Conservation (phyloP, 1,284 basidiomycete species). For the Naganishia liquefaciens region DNA sequence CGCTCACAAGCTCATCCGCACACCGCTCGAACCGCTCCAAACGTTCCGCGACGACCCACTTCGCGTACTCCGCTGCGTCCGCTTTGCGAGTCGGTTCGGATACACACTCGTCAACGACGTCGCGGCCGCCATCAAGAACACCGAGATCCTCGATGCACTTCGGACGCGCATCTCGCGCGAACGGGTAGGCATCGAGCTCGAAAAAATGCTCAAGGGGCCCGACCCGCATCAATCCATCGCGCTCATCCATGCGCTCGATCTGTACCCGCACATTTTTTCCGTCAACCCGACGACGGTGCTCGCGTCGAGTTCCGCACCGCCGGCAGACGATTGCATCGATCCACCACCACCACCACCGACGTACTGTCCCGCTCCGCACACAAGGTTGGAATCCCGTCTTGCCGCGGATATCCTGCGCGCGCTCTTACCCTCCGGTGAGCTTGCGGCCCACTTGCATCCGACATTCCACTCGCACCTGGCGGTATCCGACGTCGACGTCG, state of each 20-base stretch:
- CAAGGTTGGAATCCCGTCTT: conserved; percentile 18
- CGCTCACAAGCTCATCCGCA: conserved; percentile 75
- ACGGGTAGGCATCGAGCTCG: conserved; percentile 82
- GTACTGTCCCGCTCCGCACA: conserved; percentile 38
- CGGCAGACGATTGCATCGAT: not conserved
- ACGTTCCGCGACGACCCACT: conserved; percentile 96
- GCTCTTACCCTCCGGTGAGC: conserved; percentile 33
- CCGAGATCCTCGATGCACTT: conserved; percentile 70
- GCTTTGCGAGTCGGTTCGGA: conserved; percentile 88
- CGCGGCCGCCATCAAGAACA: conserved; percentile 65
- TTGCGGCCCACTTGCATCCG: conserved; percentile 40
- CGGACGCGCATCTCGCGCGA: conserved; percentile 80
- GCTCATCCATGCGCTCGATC: conserved; percentile 67
- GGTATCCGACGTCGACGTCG: not conserved
- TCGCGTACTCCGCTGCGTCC: conserved; percentile 82
- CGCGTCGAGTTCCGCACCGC: conserved; percentile 55
- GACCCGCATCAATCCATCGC: conserved; percentile 73
- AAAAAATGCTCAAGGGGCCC: conserved; percentile 83
- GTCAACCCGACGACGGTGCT: conserved; percentile 58
- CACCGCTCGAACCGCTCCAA: conserved; percentile 79
- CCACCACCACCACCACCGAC: not conserved
- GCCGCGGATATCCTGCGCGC: not conserved
- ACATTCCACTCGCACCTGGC: not conserved
- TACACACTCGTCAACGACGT: conserved; percentile 78
- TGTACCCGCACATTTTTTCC: conserved; percentile 72